These are phyloP conservation scores for Abortiporus biennis DNA, from an alignment of 1,284 basidiomycete genomes.

Conservation along the genomic window DNA sequence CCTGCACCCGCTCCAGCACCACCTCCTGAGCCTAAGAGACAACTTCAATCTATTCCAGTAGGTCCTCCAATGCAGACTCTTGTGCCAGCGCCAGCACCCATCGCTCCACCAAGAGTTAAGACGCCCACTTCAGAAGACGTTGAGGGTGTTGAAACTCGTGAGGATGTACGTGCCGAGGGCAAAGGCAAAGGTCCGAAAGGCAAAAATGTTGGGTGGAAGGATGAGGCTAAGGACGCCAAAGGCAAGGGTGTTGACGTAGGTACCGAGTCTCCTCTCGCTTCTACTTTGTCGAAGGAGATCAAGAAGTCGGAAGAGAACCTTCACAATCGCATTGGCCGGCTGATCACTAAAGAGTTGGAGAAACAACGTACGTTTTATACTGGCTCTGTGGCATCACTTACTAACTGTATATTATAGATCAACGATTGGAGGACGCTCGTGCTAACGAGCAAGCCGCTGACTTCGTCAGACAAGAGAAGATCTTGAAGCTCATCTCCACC, in stretches of 20 bases:
- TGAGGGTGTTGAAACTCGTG: constrained; percentile 50
- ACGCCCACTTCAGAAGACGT: constrained; percentile 71
- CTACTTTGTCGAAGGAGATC: constrained; percentile 64
- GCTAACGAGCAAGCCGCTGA: constrained; percentile 71
- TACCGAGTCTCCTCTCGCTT: constrained; percentile 46
- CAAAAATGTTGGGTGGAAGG: constrained; percentile 30
- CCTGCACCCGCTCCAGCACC: constrained; percentile 12
- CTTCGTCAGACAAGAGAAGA: constrained; percentile 77
- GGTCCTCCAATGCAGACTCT: constrained; percentile 23
- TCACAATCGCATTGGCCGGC: constrained; percentile 62
- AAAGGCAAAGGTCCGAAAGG: constrained; percentile 62
- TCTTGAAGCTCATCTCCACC: constrained; percentile 78
- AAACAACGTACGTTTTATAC: constrained; percentile 80
- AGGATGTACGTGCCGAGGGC: constrained; percentile 48
- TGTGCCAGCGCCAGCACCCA: constrained; percentile 11
- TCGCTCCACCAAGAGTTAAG: constrained; percentile 32
- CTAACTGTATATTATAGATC: constrained; percentile 41
- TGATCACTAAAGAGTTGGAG: constrained; percentile 80
- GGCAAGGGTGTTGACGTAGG: constrained; percentile 31
- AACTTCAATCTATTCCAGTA: constrained; percentile 23
- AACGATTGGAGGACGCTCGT: constrained; percentile 74
- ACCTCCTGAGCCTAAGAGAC: constrained; percentile 28
- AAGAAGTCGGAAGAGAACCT: constrained; percentile 76
- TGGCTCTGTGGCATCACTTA: constrained; percentile 11
- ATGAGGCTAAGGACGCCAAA: constrained; percentile 37